Evolutionary conservation across 305 asterid genomes (phyloP).

Genomic region (Ruellia speciosa): DNA sequence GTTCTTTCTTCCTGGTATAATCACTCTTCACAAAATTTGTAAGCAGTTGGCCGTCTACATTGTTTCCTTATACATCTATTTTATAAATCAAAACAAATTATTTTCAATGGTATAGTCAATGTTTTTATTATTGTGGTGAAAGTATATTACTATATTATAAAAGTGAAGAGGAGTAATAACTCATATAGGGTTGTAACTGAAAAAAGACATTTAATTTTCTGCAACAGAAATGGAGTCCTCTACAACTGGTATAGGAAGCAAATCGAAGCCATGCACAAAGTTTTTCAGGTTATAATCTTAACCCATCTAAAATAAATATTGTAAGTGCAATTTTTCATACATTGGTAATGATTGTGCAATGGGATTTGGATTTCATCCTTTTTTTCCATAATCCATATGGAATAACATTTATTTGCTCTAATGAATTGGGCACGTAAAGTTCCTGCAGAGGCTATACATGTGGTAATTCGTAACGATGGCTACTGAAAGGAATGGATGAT

Average conservation of each 20-base stretch:
- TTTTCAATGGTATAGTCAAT: too few species aligned
- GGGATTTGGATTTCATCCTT: slow-evolving; percentile 10
- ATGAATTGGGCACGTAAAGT: slow-evolving; percentile 39
- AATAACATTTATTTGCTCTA: slow-evolving; percentile 27
- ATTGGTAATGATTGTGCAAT: slow-evolving; percentile 22
- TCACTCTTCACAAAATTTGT: too few species aligned
- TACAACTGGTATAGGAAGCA: slow-evolving; percentile 63
- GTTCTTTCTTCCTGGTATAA: too few species aligned
- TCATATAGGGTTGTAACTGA: slow-evolving; percentile 22
- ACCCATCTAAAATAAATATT: slow-evolving; percentile 1
- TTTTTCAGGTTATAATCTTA: slow-evolving; percentile 65
- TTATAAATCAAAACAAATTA: too few species aligned
- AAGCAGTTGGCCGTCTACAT: too few species aligned
- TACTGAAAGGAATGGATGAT: slow-evolving; percentile 25
- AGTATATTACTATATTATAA: slow-evolving; percentile 9
- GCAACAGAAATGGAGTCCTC: slow-evolving; percentile 56
- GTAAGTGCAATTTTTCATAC: slow-evolving; percentile 22
- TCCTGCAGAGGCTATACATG: slow-evolving; percentile 44
- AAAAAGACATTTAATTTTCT: slow-evolving; percentile 31
- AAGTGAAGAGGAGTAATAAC: slow-evolving; percentile 18
- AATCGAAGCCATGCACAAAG: slow-evolving; percentile 63
- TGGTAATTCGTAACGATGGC: slow-evolving; percentile 25
- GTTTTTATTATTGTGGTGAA: not conserved
- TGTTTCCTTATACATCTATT: too few species aligned
- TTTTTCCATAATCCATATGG: not conserved